Conservation (phyloP, 148 eudicot genomes). For the Vaccinium myrtillus region DNA sequence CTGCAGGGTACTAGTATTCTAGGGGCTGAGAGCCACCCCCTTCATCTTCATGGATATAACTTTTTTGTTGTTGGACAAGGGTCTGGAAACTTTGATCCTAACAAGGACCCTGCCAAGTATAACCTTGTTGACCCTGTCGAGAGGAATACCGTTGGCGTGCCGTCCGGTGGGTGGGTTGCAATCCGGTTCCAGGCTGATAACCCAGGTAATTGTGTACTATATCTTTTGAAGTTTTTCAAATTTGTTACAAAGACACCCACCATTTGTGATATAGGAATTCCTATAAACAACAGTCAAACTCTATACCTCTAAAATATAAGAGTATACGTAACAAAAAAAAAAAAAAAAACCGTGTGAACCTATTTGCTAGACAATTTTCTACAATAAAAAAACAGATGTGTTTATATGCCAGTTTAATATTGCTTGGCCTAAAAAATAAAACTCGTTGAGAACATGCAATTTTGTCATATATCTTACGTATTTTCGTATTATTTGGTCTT, state of each 20-base stretch:
- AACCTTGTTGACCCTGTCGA: slow-evolving; percentile 71
- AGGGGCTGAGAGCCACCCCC: slow-evolving; percentile 69
- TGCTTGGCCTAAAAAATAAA: no score
- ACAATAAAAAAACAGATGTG: no score
- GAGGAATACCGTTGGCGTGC: slow-evolving; percentile 61
- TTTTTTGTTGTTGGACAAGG: slow-evolving; percentile 70
- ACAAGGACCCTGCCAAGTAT: slow-evolving; percentile 44
- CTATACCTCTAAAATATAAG: no score
- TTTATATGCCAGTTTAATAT: no score
- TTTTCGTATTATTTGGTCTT: no score
- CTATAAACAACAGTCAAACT: no score
- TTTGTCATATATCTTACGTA: no score
- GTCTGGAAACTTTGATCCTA: slow-evolving; percentile 59
- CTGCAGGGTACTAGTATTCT: slow-evolving; percentile 68
- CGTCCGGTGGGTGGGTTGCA: slow-evolving; percentile 76
- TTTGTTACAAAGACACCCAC: neutral
- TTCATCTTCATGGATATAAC: slow-evolving; percentile 69
- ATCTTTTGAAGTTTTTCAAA: neutral
- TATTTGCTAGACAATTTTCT: no score
- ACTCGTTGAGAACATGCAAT: no score
- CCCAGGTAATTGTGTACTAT: slow-evolving; percentile 33
- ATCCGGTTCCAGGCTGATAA: slow-evolving; percentile 63
- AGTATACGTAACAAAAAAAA: no score
- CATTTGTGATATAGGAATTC: neutral
- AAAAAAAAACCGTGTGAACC: no score